A percentile compares a stretch with the other conserved stretches of the same genome.
phyloP scores from a whole-genome alignment of 306 rosid species.

The Nissolia schottii region DNA sequence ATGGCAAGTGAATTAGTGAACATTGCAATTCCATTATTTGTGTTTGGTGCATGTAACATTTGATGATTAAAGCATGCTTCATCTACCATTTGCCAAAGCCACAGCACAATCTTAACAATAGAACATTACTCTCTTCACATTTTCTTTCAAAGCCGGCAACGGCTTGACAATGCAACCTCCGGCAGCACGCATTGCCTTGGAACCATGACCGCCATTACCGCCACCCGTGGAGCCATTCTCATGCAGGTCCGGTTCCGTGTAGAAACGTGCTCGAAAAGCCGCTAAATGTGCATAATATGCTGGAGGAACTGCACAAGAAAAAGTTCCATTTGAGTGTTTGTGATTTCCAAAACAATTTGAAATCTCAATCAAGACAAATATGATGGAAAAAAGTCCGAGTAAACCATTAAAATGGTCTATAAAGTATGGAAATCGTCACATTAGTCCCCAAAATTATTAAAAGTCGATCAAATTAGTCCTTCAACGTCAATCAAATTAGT shows the following conservation, averaged over 20 bases:
- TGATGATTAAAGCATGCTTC: constrained; percentile 17
- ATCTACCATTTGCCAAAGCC: neutral
- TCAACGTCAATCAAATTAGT: too few species aligned
- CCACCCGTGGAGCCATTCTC: constrained; percentile 63
- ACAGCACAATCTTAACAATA: constrained; percentile 51
- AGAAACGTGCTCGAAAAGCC: constrained; percentile 94
- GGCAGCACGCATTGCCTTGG: constrained; percentile 41
- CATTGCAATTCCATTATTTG: constrained; percentile 20
- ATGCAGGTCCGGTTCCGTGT: constrained; percentile 80
- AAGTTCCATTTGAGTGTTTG: neutral
- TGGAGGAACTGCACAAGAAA: constrained; percentile 70
- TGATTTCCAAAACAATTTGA: neutral
- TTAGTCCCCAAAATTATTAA: too few species aligned
- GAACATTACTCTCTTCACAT: constrained; percentile 97
- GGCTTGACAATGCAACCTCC: constrained; percentile 81
- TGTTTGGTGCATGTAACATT: constrained; percentile 25
- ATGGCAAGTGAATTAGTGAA: neutral
- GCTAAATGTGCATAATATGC: constrained; percentile 97
- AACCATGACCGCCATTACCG: constrained; percentile 37
- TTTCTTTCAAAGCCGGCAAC: constrained; percentile 90
- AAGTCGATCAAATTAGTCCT: too few species aligned
- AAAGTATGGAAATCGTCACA: too few species aligned
- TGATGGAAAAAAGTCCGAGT: neutral
- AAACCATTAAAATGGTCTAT: too few species aligned
- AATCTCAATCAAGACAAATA: neutral